Evolutionary conservation across 1,284 basidiomycete genomes (phyloP).

Genomic region (Ganoderma meredithae): DNA sequence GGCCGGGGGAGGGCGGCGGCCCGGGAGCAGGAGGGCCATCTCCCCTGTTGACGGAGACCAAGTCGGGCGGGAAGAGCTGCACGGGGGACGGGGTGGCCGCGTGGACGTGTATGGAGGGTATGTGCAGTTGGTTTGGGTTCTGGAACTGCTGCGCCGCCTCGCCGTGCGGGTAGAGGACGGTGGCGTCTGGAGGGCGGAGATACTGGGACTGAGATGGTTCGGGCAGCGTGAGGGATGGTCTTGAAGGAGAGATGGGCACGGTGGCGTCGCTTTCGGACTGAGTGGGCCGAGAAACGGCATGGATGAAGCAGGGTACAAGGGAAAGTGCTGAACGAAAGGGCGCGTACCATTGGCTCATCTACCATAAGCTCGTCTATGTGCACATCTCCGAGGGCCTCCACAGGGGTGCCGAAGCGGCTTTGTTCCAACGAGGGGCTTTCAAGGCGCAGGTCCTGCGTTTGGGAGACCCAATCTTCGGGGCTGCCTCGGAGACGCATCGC

Average conservation of each 20-base stretch:
- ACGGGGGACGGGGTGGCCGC: conserved; percentile 31
- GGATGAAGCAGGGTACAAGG: not conserved
- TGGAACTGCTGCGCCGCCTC: conserved; percentile 10
- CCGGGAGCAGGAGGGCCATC: not conserved
- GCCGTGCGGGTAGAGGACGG: conserved; percentile 12
- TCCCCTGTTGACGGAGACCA: not conserved
- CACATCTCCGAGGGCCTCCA: conserved; percentile 16
- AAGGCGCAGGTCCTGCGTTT: conserved; percentile 65
- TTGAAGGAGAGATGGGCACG: conserved; percentile 23
- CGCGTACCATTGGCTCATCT: conserved; percentile 29
- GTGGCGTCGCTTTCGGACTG: conserved; percentile 20
- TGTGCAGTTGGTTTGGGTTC: conserved; percentile 26
- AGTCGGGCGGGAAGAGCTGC: conserved; percentile 20
- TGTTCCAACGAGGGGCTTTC: conserved; percentile 52
- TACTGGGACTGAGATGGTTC: conserved; percentile 11
- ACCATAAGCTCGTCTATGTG: conserved; percentile 26
- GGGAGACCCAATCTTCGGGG: conserved; percentile 74
- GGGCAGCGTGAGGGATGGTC: conserved; percentile 15
- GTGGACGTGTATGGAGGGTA: conserved; percentile 33
- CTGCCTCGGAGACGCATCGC: conserved; percentile 36
- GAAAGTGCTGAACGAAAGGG: not conserved
- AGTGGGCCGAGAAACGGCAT: not conserved
- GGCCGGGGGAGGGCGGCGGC: not conserved
- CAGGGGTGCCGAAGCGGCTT: conserved; percentile 1
- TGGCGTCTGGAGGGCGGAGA: conserved; percentile 14